Conservation (phyloP, 2,329 filamentous ascomycete genomes). For the Aspergillus sp. region DNA sequence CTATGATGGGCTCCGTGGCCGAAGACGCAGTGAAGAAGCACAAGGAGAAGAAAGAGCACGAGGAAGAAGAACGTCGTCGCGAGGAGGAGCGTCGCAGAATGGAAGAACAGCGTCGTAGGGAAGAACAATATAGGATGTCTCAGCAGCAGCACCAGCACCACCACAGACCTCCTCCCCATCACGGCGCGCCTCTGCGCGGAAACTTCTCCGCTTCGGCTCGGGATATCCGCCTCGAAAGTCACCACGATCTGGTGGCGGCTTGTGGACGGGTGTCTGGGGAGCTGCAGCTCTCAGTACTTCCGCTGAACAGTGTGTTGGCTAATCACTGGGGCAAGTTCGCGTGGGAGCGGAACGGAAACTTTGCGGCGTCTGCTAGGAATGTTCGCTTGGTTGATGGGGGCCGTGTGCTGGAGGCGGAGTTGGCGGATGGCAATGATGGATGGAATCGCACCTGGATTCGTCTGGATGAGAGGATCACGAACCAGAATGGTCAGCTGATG, state of each 20-base stretch:
- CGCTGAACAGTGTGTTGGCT: slow-evolving; percentile 41
- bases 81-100: slow-evolving; percentile 10
- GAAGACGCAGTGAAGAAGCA: slow-evolving; percentile 49
- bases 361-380: slow-evolving; percentile 35
- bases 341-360: slow-evolving; percentile 42
- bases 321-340: slow-evolving; percentile 40
- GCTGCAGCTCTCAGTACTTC: slow-evolving; percentile 33
- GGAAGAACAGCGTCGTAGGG: slow-evolving; percentile 2
- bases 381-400: slow-evolving; percentile 35
- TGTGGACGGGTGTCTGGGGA: slow-evolving; percentile 36
- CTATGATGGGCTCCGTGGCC: slow-evolving; percentile 47
- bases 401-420: slow-evolving; percentile 36
- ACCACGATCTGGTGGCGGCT: slow-evolving; percentile 41
- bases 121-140: background rate
- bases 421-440: slow-evolving; percentile 37
- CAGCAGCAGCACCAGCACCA: background rate
- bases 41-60: slow-evolving; percentile 27
- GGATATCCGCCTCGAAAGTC: slow-evolving; percentile 38
- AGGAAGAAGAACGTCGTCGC: slow-evolving; percentile 14
- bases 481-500: slow-evolving; percentile 39
- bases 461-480: slow-evolving; percentile 44
- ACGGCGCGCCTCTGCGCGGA: slow-evolving; percentile 22
- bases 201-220: slow-evolving; percentile 41
- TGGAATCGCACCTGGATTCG: slow-evolving; percentile 34
- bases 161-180: background rate